A percentile compares a stretch with the other conserved stretches of the same genome.
Evolutionary conservation across 2,329 filamentous ascomycete genomes (phyloP).

Genomic region (Berkeleyomyces rouxiae): DNA sequence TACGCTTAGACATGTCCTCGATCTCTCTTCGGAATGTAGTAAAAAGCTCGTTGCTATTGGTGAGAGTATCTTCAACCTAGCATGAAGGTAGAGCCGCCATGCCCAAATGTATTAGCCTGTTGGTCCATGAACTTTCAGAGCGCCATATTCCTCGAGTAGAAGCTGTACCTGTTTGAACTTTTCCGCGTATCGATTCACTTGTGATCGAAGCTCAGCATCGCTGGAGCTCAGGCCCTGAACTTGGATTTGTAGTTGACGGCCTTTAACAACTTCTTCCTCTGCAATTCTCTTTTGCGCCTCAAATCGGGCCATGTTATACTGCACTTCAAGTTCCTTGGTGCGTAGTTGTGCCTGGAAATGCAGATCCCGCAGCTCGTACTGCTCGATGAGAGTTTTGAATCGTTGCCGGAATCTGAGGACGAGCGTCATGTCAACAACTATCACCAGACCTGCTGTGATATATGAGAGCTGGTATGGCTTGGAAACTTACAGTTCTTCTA

Average conservation of each 20-base stretch:
- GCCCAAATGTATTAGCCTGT: constrained; percentile 4
- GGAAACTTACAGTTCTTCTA: constrained; percentile 67
- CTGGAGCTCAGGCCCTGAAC: constrained; percentile 93
- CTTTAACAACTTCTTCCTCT: constrained; percentile 63
- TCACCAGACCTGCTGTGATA: not conserved
- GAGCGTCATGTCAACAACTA: constrained; percentile 12
- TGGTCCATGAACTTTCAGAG: not conserved
- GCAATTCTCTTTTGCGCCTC: constrained; percentile 82
- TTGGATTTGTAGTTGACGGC: constrained; percentile 73
- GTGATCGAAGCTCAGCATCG: constrained; percentile 79
- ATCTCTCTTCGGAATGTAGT: constrained; percentile 96
- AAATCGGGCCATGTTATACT: constrained; percentile 73
- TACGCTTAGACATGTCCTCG: constrained; percentile 99
- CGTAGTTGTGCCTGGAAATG: constrained; percentile 86
- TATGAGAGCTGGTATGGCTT: not conserved
- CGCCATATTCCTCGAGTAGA: constrained; percentile 11
- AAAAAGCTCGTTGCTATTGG: constrained; percentile 96
- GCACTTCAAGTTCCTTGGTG: constrained; percentile 89
- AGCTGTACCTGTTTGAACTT: constrained; percentile 93
- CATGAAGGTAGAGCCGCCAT: not conserved
- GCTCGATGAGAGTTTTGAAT: constrained; percentile 92
- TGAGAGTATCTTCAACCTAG: constrained; percentile 93
- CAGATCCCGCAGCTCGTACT: constrained; percentile 87
- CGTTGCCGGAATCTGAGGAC: constrained; percentile 54
- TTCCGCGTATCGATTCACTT: constrained; percentile 96